Evolutionary conservation across 2,329 filamentous ascomycete genomes (phyloP), one percentile per base, ranked within the genome.

Genomic region (Penicillium verrucosum): DNA sequence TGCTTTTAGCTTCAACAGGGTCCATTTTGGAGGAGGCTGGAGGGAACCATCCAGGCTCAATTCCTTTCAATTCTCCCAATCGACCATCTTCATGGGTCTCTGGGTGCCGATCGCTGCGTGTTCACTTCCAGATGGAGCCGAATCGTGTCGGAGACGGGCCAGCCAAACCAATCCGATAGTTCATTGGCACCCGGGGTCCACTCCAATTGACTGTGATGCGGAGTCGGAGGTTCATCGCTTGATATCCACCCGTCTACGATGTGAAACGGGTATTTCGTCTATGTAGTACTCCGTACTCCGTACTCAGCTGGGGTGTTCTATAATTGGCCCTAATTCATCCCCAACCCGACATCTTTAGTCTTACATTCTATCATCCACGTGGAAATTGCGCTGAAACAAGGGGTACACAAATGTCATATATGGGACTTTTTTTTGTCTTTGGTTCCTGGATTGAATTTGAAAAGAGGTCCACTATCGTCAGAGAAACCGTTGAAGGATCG

Each of bases 121-220:
- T 53, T 58, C 37, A 42, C 30, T 53, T 37, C 42, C 48, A 25
- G 34, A 57, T 59, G 53, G 47, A 52, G 47, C 38, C 56, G 41
- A 48, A 43, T 57, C 12, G 10, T 25, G 52, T 23, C 54, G 37
- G 32, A 40, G 61, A 62, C 60, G 60, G 61, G 46, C 55, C 57
- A 60, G 46, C 40, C 29, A 41, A 42, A 51, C 61, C 58, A 60
- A 63, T 60, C 36, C 49, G 21, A 51, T 16, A 56, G 52, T 48
- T 50, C 47, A 51, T 52, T 53, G 55, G 11, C 30, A 32, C 37
- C 54, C 44, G 47, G 42, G 29, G 14, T 53, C 57, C 52, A 54
- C 52, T n/a, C 10, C 37, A 44, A 51, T 25, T 29, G 8, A 30
- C 30, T 8, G 11, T n/a, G 21, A 48, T 48, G 12, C n/a, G 9